A percentile compares a stretch with the other conserved stretches of the same genome.
Conservation (phyloP, 2,329 filamentous ascomycete species). For the Elsinoe arachidis region DNA sequence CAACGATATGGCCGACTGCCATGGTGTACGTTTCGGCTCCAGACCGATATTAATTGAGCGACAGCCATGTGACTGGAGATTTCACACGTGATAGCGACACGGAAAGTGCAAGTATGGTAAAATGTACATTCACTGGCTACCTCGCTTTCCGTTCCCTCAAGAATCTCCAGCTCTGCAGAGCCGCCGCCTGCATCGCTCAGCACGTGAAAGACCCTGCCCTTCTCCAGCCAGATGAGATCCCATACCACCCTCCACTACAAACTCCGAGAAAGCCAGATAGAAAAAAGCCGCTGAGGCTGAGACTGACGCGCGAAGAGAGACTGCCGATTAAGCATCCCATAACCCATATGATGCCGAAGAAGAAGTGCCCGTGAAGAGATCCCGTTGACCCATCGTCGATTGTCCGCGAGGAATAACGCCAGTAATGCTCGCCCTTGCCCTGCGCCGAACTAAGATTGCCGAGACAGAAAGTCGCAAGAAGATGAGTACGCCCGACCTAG, state of each 20-base stretch:
- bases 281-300: too few species aligned
- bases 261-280: neutral
- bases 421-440: neutral
- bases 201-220: neutral
- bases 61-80: too few species aligned
- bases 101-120: neutral
- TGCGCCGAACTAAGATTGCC: neutral
- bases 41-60: too few species aligned
- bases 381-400: neutral
- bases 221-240: neutral
- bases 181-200: neutral
- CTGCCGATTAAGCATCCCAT: slow-evolving; percentile 2
- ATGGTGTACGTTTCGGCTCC: too few species aligned
- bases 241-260: neutral
- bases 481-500: neutral
- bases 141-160: neutral
- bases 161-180: neutral
- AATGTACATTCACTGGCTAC: neutral
- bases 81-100: neutral
- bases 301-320: neutral
- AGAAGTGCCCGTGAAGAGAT: neutral
- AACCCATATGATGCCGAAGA: neutral
- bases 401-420: neutral
- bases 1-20: too few species aligned
- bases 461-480: neutral